Base-by-base conservation (phyloP, 2,329 filamentous ascomycete species). In the Penicillium sp. region DNA sequence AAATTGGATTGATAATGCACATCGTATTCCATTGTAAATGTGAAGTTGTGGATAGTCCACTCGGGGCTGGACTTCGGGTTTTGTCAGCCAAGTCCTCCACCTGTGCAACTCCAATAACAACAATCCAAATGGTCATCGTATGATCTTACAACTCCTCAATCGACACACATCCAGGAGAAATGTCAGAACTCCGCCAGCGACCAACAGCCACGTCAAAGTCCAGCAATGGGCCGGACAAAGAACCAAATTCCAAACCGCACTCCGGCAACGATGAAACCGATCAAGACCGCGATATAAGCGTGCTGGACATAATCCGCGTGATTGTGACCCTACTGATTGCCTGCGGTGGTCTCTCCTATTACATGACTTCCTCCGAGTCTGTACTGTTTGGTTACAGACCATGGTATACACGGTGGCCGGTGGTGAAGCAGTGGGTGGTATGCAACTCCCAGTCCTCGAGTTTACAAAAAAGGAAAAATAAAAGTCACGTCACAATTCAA, bases 261-360 rank as follows among this genome's bases (percentile, higher is more conserved):
- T 38, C 59, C 47, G 57, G 60, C 31, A 49, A 68, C 35, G 59
- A 69, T 12, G 57, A 66, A 21, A 67, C 63, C 12, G 55, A 66
- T 21, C 15, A n/a, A 37, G 58, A 62, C 45, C 63, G 59, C 35
- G 69, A 71, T n/a, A 77, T 80, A 67, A 76, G 75, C 54, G 45
- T 79, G 41, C 67, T 91, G 35, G 90, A 93, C 72, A 73, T 89
- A 53, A 75, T 91, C 58, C 87, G 90, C 33, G 81, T 93, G 31
- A 68, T 92, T 46, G 82, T 82, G 33, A 90, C 90, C 54, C 74
- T 93, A 15, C 64, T 88, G 35, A 65, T 90, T 43, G 83, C 87
- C 47, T 89, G 86, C 25, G 85, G 82, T 67, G 86, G 84, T 19
- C 79, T 93, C 54, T 92, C 89, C 76, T 93, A 93, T 75, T 84